phyloP scores from a whole-genome alignment of 1,284 basidiomycete species.

The Marasmius fiardii region DNA sequence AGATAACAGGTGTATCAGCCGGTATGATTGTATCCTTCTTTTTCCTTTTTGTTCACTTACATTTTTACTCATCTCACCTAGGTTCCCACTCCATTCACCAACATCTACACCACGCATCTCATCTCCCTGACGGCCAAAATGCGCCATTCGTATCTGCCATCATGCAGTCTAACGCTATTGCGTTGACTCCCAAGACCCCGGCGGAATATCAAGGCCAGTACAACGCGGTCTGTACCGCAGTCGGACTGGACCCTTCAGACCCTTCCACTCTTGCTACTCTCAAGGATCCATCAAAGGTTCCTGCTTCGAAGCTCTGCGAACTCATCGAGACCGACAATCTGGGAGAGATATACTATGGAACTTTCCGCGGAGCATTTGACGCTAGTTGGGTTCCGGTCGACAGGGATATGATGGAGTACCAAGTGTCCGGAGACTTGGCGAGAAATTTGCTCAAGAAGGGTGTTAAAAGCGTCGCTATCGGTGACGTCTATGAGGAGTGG shows the following conservation, averaged over 20 bases:
- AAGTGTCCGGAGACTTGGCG: constrained; percentile 60
- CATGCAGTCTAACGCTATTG: constrained; percentile 71
- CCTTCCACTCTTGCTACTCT: constrained; percentile 46
- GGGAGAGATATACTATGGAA: constrained; percentile 45
- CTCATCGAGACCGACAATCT: constrained; percentile 55
- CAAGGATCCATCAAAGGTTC: constrained; percentile 42
- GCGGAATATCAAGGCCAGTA: constrained; percentile 60
- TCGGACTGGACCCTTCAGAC: constrained; percentile 50
- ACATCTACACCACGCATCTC: constrained; percentile 65
- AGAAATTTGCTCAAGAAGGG: constrained; percentile 52
- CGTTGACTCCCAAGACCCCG: constrained; percentile 55
- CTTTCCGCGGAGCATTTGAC: constrained; percentile 67
- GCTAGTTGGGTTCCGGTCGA: constrained; percentile 48
- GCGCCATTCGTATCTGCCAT: constrained; percentile 66
- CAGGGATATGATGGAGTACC: constrained; percentile 64
- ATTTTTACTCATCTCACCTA: constrained; percentile 19
- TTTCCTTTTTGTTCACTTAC: background rate
- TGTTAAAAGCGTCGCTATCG: constrained; percentile 56
- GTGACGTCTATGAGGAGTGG: constrained; percentile 75
- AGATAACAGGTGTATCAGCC: constrained; percentile 66
- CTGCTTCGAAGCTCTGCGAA: constrained; percentile 47
- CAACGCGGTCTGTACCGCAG: constrained; percentile 49
- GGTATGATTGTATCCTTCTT: constrained; percentile 36
- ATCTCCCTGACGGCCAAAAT: constrained; percentile 49
- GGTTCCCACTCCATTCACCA: constrained; percentile 77